Evolutionary conservation across 2,329 filamentous ascomycete genomes (phyloP).

Genomic region (Tolypocladium endophyticum): DNA sequence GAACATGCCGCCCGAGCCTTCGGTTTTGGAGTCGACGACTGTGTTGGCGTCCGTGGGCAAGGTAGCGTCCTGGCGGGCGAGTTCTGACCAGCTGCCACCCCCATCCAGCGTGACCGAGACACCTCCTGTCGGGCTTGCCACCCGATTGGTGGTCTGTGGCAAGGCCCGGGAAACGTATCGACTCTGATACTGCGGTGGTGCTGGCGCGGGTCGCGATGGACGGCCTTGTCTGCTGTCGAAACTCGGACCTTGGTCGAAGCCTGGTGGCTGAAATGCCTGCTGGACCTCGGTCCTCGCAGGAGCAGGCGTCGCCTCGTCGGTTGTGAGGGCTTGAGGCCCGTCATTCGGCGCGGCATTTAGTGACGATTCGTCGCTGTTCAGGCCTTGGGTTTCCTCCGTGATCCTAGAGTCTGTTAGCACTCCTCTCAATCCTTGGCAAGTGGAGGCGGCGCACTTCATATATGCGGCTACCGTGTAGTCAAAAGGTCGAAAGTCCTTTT

Average conservation of each 20-base stretch:
- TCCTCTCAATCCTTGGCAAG: not conserved
- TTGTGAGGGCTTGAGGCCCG: constrained; percentile 37
- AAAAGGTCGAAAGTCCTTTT: constrained; percentile 86
- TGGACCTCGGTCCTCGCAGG: constrained; percentile 10
- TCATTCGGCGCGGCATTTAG: constrained; percentile 1
- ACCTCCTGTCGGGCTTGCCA: constrained; percentile 69
- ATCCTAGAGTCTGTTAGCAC: constrained; percentile 22
- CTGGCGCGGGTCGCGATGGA: constrained; percentile 19
- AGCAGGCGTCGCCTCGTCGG: constrained; percentile 35
- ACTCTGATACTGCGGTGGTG: constrained; percentile 35
- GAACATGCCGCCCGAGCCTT: constrained; percentile 70
- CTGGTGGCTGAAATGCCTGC: constrained; percentile 5
- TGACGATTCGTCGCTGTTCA: constrained; percentile 7
- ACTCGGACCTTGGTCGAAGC: constrained; percentile 4
- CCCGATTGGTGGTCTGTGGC: constrained; percentile 52
- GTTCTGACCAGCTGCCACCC: constrained; percentile 80
- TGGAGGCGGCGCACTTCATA: constrained; percentile 47
- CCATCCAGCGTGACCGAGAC: constrained; percentile 88
- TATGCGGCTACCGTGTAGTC: constrained; percentile 84
- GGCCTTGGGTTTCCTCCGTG: constrained; percentile 16
- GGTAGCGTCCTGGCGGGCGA: constrained; percentile 74
- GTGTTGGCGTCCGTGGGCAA: constrained; percentile 56
- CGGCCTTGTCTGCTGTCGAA: constrained; percentile 15
- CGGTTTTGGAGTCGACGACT: constrained; percentile 38
- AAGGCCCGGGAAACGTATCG: constrained; percentile 34